Evolutionary conservation across 1,139 yeast genomes (phyloP).

Genomic region (Suhomyces bribrorum): DNA sequence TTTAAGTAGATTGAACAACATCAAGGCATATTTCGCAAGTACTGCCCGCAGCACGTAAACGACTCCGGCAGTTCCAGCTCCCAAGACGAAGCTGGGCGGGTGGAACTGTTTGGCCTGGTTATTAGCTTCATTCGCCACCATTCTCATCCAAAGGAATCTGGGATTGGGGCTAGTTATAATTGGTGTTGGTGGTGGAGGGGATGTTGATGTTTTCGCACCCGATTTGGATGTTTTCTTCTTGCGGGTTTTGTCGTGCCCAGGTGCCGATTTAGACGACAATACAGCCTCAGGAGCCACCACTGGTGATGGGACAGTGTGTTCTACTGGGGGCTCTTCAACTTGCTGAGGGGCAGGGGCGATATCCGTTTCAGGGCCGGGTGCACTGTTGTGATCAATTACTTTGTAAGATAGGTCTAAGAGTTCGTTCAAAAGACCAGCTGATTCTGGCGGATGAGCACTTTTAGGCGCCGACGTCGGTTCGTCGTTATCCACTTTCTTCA

Average conservation of each 20-base stretch:
- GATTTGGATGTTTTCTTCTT: slow-evolving; percentile 8
- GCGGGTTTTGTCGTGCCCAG: slow-evolving; percentile 10
- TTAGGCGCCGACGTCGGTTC: slow-evolving; percentile 11
- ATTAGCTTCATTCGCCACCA: slow-evolving; percentile 6
- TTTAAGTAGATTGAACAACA: slow-evolving; percentile 24
- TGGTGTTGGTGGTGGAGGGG: slow-evolving; percentile 1
- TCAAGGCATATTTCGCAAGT: slow-evolving; percentile 22
- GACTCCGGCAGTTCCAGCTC: slow-evolving; percentile 26
- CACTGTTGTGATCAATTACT: slow-evolving; percentile 4
- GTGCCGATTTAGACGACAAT: slow-evolving; percentile 5
- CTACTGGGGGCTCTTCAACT: neutral
- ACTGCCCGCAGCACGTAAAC: slow-evolving; percentile 25
- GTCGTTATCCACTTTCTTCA: slow-evolving; percentile 28
- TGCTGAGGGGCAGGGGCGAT: neutral
- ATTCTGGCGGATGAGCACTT: neutral
- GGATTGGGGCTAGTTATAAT: neutral
- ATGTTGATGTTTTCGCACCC: slow-evolving; percentile 3
- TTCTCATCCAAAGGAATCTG: slow-evolving; percentile 5
- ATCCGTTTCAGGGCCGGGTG: neutral
- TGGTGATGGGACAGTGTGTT: slow-evolving; percentile 1
- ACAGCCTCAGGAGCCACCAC: neutral
- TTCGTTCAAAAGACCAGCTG: slow-evolving; percentile 24
- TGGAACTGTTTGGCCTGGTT: slow-evolving; percentile 22
- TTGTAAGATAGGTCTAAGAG: slow-evolving; percentile 18
- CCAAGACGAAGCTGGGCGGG: slow-evolving; percentile 36